Conservation (phyloP, 768 basidiomycete genomes). For the Suillus alpinus region DNA sequence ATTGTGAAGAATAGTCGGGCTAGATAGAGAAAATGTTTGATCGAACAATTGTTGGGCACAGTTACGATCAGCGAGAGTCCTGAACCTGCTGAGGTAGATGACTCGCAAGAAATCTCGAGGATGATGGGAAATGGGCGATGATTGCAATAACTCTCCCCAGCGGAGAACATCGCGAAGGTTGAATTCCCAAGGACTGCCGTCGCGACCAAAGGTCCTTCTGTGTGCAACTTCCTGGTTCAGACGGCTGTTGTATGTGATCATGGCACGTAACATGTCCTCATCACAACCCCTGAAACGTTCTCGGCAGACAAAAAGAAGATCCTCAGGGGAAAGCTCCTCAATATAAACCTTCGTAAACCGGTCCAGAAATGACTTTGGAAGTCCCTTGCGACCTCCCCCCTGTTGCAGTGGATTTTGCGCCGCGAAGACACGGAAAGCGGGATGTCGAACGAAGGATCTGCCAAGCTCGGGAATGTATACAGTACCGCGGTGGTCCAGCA, state of each 20-base stretch:
- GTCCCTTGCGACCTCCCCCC: constrained; percentile 94
- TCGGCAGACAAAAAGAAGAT: constrained; percentile 76
- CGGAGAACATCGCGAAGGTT: constrained; percentile 93
- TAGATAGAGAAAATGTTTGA: constrained; percentile 40
- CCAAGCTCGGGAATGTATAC: constrained; percentile 95
- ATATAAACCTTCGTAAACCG: constrained; percentile 98
- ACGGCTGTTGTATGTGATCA: constrained; percentile 80
- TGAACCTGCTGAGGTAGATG: constrained; percentile 85
- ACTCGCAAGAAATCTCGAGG: constrained; percentile 65
- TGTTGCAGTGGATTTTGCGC: constrained; percentile 96
- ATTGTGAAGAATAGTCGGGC: constrained; percentile 38
- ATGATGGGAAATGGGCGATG: constrained; percentile 33
- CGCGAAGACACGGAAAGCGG: constrained; percentile 95
- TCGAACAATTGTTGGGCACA: constrained; percentile 54
- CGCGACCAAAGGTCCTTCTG: constrained; percentile 64
- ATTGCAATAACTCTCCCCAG: constrained; percentile 66
- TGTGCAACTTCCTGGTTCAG: constrained; percentile 67
- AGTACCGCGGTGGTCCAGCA: constrained; percentile 91
- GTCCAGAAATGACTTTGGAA: constrained; percentile 96
- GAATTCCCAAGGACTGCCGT: constrained; percentile 96
- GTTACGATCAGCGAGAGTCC: constrained; percentile 63
- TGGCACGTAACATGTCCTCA: constrained; percentile 51
- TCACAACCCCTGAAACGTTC: constrained; percentile 67
- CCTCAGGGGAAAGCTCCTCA: constrained; percentile 74
- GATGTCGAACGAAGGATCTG: constrained; percentile 83